Percentiles rank a stretch among this genome's conserved stretches.
Conservation (phyloP, 495 filamentous ascomycete species). For the Xylaria sp. region DNA sequence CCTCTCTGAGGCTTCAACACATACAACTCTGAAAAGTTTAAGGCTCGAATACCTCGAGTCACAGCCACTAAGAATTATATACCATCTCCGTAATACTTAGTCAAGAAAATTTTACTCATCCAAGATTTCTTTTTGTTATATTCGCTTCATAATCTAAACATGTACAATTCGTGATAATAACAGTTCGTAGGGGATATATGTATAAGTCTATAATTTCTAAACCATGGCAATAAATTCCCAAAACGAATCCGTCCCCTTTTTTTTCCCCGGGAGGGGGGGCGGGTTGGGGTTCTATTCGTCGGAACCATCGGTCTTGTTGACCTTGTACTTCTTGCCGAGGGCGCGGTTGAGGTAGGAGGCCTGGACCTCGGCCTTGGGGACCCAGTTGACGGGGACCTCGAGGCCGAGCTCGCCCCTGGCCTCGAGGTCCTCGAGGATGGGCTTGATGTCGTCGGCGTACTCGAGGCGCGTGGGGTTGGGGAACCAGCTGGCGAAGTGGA, state of each 20-base stretch:
- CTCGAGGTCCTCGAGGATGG: constrained; percentile 44
- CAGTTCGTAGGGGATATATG: background rate
- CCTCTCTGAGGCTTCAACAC: background rate
- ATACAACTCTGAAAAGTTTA: background rate
- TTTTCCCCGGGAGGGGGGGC: too few relatives aligned
- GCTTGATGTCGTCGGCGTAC: constrained; percentile 53
- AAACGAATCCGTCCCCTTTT: too few relatives aligned
- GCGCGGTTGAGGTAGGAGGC: constrained; percentile 51
- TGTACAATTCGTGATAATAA: constrained; percentile 1
- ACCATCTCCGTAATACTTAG: background rate
- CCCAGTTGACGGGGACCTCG: constrained; percentile 56
- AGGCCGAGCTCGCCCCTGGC: constrained; percentile 39
- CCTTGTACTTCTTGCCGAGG: constrained; percentile 60
- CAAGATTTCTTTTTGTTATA: constrained; percentile 2
- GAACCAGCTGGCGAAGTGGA: constrained; percentile 58
- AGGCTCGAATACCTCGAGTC: background rate
- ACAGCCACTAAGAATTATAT: background rate
- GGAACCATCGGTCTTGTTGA: constrained; percentile 42
- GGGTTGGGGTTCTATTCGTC: constrained; percentile 5
- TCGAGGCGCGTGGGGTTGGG: constrained; percentile 61
- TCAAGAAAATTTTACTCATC: background rate
- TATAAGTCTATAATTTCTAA: constrained; percentile 6
- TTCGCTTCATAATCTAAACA: constrained; percentile 16
- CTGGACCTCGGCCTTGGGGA: constrained; percentile 41
- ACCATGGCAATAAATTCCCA: too few relatives aligned